Base-by-base conservation (phyloP, 228 moss, liverwort and hornwort species). In the Sphagnum magellanicum region DNA sequence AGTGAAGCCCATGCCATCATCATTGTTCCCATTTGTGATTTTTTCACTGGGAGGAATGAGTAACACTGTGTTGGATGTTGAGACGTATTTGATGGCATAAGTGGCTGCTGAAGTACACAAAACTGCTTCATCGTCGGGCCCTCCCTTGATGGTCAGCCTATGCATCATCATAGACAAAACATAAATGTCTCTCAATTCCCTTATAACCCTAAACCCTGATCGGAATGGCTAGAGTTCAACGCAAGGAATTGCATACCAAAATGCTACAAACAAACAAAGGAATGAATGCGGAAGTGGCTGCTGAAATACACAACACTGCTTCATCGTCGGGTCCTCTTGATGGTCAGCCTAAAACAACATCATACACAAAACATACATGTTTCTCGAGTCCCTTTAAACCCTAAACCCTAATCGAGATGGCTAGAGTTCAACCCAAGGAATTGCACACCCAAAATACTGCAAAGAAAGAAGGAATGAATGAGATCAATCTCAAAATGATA, bases 1-100 rank as follows among this genome's bases (percentile, higher is more conserved):
- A 58, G 73, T 63, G 63, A 49, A 72, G 66, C 73, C 70, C 49
- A 55, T 47, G 55, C 12, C 55, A 55, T 55, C 55, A 63, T 59
- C 62, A 4, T 46, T 71, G 61, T 68, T 60, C 14, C 14, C 72
- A 48, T 50, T 55, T 8, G 66, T 10, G 13, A 16, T 65, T 66
- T 66, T 48, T 62, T 67, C 71, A 51, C 60, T 51, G 16, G 97
- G 90, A 58, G 92, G 82, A 62, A 98, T 78, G 64, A 98, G 89
- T 52, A 93, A 82, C 50, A 98, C 90, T 5, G 93, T 92, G 69
- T 98, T 98, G 50, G 98, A 98, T 49, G 93, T 98, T 57, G 91
- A 93, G 53, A 98, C 98, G 66, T 87, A 92, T 79, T 98, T 98
- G 69, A 98, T 75, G 13, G 93, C 90, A 67, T 83, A 98, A 6